phyloP scores from a whole-genome alignment of 2,329 filamentous ascomycete genomes.

The Exophiala spinifera region DNA sequence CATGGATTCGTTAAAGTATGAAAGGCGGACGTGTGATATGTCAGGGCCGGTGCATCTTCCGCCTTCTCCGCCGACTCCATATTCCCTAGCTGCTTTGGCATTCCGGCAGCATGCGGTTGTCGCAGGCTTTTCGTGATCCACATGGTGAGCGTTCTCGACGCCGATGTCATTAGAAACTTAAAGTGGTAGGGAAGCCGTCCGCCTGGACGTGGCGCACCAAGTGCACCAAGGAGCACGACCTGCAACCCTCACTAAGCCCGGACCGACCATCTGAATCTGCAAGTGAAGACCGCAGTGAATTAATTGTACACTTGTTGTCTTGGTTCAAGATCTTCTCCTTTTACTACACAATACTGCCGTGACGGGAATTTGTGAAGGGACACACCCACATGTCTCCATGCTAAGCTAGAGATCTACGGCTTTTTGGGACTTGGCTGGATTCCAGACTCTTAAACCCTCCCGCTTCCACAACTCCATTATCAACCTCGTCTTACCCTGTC shows the following conservation, averaged over 20 bases:
- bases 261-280: not conserved
- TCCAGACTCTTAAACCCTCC: not conserved
- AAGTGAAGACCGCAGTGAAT: not conserved
- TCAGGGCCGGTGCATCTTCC: not conserved
- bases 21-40: not conserved
- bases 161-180: not conserved
- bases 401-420: not conserved
- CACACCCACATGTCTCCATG: not conserved
- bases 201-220: conserved; percentile 2
- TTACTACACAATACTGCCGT: not conserved
- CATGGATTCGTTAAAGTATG: not conserved
- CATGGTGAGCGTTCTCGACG: not conserved
- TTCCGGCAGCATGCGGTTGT: not conserved
- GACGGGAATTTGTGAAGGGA: not conserved
- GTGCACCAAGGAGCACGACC: not conserved
- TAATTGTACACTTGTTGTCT: not conserved
- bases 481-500: not conserved
- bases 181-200: not conserved
- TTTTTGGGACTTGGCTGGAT: not conserved
- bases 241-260: conserved; percentile 1
- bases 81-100: not conserved
- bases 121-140: not conserved
- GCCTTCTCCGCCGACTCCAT: not conserved
- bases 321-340: not conserved
- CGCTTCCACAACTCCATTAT: not conserved